Base-by-base conservation (phyloP, 495 filamentous ascomycete genomes). In the Aspergillus kassunensis region DNA sequence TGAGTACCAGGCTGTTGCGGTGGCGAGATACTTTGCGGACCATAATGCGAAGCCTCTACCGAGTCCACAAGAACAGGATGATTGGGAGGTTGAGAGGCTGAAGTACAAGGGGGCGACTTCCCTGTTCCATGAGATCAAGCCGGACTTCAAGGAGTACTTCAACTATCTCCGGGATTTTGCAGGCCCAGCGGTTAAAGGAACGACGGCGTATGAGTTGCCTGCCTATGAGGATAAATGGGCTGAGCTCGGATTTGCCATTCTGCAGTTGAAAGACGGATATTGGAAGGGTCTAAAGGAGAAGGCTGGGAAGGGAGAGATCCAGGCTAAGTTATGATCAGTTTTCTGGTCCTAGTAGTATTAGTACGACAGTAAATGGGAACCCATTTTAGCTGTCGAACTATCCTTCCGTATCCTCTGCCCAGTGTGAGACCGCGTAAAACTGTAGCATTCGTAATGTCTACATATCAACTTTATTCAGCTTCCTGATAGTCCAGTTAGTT, bases 61-160 rank as follows among this genome's bases (percentile, higher is more conserved):
- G 1, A 54, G 60, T 2, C 42, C 62, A 0, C 35, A 48, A 10
- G 69, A 70, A 57, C 75, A 76, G 61, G 56, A 65, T 49, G 55
- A 61, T n/a, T 80, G 75, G 75, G 76, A 80, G 48, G 44, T 66
- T 1, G 61, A 69, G 12, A 46, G 76, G 16, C 59, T 79, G 18
- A 64, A 68, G 35, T 58, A 49, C 4, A 69, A 66, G 24, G 76
- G 75, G 0, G 69, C 74, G 42, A 70, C 68, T 0, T 59, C 64
- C 2, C 56, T 64, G 5, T 80, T 79, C 24, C 69, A 72, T 6
- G 53, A 71, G 33, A 63, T 79, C 11, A 68, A 68, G 47, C 75
- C 76, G 1, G 73, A 79, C 46, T 79, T 79, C 50, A 66, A 70
- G 57, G 71, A 75, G 6, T 79, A 79, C 52, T 80, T 79, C 51